Base-by-base conservation (phyloP, 1,284 basidiomycete genomes). In the Neotropicomus parvogracilis region DNA sequence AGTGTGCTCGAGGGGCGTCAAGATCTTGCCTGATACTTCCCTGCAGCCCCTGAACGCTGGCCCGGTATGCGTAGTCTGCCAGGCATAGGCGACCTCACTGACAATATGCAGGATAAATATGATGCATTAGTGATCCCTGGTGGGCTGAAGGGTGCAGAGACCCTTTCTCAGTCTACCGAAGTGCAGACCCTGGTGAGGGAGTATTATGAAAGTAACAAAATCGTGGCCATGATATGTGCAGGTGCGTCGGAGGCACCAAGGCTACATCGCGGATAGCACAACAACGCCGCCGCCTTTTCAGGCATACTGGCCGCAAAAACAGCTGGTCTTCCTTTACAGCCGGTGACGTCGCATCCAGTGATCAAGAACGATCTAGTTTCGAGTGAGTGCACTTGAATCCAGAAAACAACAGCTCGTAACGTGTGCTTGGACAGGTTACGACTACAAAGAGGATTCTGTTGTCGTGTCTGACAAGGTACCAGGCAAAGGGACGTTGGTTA, bases 211-310 rank as follows among this genome's bases (percentile, higher is more conserved):
- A 59, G 71, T 12, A 75, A 73, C 16, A 90, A 86, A 59, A 66
- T 79, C 27, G 84, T 91, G 16, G 88, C 80, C 0, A 88, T 90
- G 86, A 88, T 91, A 45, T 91, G 88, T 59, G 90, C 88, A 46
- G 88, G 88, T 81, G 54, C 46, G 62, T 52, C 20, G 2, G 37
- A 7, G 28, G n/a, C 14, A 21, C 2, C 7, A 7, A 14, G n/a
- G 46, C 10, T 5, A 14, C 38, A 13, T 27, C 19, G 20, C 13
- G 16, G 24, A 29, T n/a, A n/a, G 26, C 7, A 7, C 32, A 7
- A 17, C 14, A 28, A 19, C 26, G 11, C n/a, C 6, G 40, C 6
- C 33, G 27, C 6, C 33, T 34, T 26, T 7, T 14, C 39, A 88
- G 86, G 86, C 5, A 81, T 81, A 44, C 70, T 93, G 21, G 79